Conservation (phyloP, 2,329 filamentous ascomycete genomes). For the Botrytis tulipae region DNA sequence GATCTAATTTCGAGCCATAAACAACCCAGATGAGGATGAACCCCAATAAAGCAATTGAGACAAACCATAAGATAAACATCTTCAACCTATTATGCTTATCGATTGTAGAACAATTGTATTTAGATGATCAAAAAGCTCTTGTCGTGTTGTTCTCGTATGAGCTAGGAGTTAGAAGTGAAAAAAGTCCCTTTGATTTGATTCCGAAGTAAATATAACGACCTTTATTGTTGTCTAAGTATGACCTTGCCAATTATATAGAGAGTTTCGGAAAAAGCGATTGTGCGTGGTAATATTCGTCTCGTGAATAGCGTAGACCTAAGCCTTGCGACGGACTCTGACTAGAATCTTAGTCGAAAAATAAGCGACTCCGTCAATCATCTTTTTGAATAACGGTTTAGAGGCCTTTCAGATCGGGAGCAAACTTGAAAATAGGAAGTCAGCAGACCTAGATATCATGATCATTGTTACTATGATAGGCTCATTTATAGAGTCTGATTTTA, state of each 20-base stretch:
- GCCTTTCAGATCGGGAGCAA: too few relatives aligned
- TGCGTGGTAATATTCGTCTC: background rate
- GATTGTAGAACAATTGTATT: too few relatives aligned
- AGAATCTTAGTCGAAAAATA: background rate
- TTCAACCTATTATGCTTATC: too few relatives aligned
- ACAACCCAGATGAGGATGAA: background rate
- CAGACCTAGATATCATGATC: too few relatives aligned
- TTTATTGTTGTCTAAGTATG: too few relatives aligned
- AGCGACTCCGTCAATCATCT: background rate
- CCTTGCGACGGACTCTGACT: background rate
- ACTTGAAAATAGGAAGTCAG: too few relatives aligned
- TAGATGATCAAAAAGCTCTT: too few relatives aligned
- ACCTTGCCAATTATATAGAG: background rate
- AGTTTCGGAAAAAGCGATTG: background rate
- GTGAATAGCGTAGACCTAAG: background rate
- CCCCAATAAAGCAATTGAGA: accelerated
- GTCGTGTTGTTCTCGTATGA: background rate
- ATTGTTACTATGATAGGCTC: too few relatives aligned
- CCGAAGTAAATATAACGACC: background rate
- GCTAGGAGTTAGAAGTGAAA: background rate
- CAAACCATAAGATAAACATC: too few relatives aligned
- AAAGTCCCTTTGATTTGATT: background rate
- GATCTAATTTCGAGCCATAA: too few relatives aligned
- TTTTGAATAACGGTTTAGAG: too few relatives aligned
- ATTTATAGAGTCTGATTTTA: too few relatives aligned